A percentile compares a stretch with the other conserved stretches of the same genome.
Evolutionary conservation across 2,329 filamentous ascomycete genomes (phyloP).

Genomic region (Seiridium cupressi): DNA sequence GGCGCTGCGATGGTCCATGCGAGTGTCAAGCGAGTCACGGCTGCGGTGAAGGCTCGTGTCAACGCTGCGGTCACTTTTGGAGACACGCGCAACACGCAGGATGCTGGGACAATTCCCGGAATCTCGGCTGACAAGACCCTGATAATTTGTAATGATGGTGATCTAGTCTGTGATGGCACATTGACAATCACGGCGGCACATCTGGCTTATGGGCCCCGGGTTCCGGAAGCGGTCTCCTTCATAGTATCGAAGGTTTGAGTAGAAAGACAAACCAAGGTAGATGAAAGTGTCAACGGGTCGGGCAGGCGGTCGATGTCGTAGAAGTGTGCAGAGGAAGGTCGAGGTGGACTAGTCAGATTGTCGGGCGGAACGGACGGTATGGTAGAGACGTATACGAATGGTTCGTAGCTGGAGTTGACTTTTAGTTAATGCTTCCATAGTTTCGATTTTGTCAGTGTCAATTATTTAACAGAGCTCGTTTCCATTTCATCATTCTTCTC

Average conservation of each 20-base stretch:
- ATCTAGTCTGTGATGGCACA: constrained; percentile 47
- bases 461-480: no score
- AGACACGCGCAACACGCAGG: constrained; percentile 27
- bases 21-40: constrained; percentile 31
- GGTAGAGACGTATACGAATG: no score
- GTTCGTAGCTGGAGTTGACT: no score
- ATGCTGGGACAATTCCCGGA: constrained; percentile 25
- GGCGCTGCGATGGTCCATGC: constrained; percentile 31
- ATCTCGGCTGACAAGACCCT: constrained; percentile 26
- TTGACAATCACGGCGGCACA: constrained; percentile 35
- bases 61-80: constrained; percentile 28
- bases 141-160: constrained; percentile 45
- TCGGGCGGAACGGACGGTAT: no score
- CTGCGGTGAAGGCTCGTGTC: constrained; percentile 21
- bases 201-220: constrained; percentile 29
- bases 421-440: no score
- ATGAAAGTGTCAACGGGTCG: neutral
- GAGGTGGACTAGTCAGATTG: no score
- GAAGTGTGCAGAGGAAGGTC: neutral
- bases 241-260: constrained; percentile 8
- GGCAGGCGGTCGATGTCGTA: neutral
- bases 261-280: neutral
- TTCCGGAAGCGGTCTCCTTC: constrained; percentile 12
- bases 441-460: no score
- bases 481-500: no score